phyloP scores from a whole-genome alignment of 352 stramenopile species.

The Phytophthora pistaciae region DNA sequence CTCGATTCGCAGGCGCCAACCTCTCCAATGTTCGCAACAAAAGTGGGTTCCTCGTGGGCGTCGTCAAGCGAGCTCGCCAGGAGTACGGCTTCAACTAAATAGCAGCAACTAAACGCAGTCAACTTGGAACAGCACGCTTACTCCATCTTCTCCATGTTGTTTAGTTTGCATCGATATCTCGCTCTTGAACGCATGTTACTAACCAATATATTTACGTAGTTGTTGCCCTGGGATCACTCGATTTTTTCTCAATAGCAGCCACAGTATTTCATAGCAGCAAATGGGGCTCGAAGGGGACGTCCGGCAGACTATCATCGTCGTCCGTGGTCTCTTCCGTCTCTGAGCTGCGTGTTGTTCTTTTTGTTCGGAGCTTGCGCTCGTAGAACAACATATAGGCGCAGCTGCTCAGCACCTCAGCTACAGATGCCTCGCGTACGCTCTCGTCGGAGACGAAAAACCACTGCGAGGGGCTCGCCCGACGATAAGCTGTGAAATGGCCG shows the following conservation, averaged over 20 bases:
- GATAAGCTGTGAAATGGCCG: constrained; percentile 89
- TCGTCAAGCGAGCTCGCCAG: constrained; percentile 82
- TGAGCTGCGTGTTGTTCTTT: constrained; percentile 40
- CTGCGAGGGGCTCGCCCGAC: constrained; percentile 55
- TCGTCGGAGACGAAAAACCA: constrained; percentile 92
- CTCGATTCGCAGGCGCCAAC: constrained; percentile 78
- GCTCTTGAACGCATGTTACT: constrained; percentile 2
- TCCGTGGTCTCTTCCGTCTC: constrained; percentile 47
- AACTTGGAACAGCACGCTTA: constrained; percentile 7
- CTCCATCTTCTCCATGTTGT: neutral
- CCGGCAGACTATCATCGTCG: constrained; percentile 56
- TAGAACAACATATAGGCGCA: constrained; percentile 94
- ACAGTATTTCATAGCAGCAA: constrained; percentile 32
- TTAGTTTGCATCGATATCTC: neutral
- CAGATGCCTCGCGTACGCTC: constrained; percentile 60
- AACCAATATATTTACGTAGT: constrained; percentile 45
- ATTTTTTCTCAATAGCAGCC: constrained; percentile 30
- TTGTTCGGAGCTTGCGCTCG: constrained; percentile 72
- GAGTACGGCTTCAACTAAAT: constrained; percentile 79
- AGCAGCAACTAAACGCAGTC: neutral
- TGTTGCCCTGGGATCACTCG: neutral
- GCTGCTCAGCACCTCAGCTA: constrained; percentile 72
- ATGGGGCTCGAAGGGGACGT: constrained; percentile 59
- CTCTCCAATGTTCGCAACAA: constrained; percentile 79
- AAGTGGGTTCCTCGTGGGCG: constrained; percentile 83